A percentile compares a stretch with the other conserved stretches of the same genome.
Evolutionary conservation across 2,329 filamentous ascomycete genomes (phyloP).

Genomic region (Cordyceps fumosorosea): DNA sequence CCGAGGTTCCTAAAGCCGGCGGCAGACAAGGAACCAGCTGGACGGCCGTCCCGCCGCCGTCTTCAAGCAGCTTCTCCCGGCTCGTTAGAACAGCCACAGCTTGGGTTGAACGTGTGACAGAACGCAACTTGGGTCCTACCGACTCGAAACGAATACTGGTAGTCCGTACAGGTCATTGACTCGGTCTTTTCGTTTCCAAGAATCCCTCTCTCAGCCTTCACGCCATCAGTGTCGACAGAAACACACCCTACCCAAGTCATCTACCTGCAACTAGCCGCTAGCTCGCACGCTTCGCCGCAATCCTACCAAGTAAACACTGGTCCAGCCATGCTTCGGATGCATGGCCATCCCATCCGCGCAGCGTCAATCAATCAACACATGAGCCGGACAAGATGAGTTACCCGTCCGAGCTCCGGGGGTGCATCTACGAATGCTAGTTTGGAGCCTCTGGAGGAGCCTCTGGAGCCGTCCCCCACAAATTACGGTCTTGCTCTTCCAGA

Average conservation of each 20-base stretch:
- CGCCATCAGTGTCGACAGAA: not conserved
- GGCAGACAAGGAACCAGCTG: too few relatives aligned
- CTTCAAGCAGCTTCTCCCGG: not conserved
- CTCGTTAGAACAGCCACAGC: not conserved
- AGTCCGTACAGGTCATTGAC: not conserved
- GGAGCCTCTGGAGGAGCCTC: too few relatives aligned
- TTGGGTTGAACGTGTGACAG: not conserved
- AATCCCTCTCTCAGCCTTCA: not conserved
- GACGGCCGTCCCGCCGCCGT: not conserved
- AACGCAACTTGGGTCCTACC: not conserved
- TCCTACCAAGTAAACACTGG: not conserved
- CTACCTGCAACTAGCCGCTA: not conserved
- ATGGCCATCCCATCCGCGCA: not conserved
- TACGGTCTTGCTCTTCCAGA: constrained; percentile 1
- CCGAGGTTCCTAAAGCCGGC: too few relatives aligned
- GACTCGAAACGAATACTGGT: not conserved
- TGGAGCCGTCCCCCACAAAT: not conserved
- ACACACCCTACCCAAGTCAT: not conserved
- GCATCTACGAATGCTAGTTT: constrained; percentile 4
- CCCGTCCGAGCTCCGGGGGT: constrained; percentile 2
- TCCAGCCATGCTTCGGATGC: constrained; percentile 5
- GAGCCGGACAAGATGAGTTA: not conserved
- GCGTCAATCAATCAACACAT: not conserved
- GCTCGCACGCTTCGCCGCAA: not conserved
- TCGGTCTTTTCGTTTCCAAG: not conserved